These are phyloP conservation scores for Scleroderma bovista DNA, from an alignment of 768 basidiomycete species.

Conservation along the genomic window DNA sequence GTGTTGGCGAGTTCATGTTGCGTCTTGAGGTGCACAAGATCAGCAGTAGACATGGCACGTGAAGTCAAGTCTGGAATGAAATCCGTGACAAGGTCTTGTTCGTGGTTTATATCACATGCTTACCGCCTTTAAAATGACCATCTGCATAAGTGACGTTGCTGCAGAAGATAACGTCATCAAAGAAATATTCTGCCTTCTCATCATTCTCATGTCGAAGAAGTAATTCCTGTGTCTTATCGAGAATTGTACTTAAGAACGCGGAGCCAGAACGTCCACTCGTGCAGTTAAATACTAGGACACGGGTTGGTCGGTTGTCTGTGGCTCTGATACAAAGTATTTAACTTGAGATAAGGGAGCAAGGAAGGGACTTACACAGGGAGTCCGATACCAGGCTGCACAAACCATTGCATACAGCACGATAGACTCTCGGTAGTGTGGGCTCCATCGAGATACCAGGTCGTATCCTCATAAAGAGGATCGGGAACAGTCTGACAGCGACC, in stretches of 20 bases:
- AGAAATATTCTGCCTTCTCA: constrained; percentile 45
- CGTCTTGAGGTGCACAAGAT: constrained; percentile 60
- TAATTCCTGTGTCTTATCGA: constrained; percentile 44
- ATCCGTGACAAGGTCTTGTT: not conserved
- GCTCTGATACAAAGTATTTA: not conserved
- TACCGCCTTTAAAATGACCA: constrained; percentile 88
- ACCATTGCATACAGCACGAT: constrained; percentile 86
- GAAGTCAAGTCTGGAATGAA: constrained; percentile 65
- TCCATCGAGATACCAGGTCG: constrained; percentile 91
- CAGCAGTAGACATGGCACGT: constrained; percentile 54
- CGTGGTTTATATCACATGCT: constrained; percentile 15
- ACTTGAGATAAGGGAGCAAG: constrained; percentile 4
- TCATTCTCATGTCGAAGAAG: constrained; percentile 37
- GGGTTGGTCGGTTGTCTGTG: constrained; percentile 26
- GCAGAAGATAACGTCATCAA: constrained; percentile 89
- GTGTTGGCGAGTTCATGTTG: constrained; percentile 73
- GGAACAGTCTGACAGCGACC: constrained; percentile 85
- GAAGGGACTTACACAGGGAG: constrained; percentile 28
- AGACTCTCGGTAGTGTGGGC: constrained; percentile 94
- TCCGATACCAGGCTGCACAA: constrained; percentile 54
- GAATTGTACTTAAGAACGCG: constrained; percentile 58
- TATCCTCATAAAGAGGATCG: constrained; percentile 47
- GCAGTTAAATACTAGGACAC: constrained; percentile 91
- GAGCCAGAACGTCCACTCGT: constrained; percentile 83
- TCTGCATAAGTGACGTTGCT: constrained; percentile 92